Conservation (phyloP, 2,329 filamentous ascomycete species). For the Colletotrichum euphorbiae region DNA sequence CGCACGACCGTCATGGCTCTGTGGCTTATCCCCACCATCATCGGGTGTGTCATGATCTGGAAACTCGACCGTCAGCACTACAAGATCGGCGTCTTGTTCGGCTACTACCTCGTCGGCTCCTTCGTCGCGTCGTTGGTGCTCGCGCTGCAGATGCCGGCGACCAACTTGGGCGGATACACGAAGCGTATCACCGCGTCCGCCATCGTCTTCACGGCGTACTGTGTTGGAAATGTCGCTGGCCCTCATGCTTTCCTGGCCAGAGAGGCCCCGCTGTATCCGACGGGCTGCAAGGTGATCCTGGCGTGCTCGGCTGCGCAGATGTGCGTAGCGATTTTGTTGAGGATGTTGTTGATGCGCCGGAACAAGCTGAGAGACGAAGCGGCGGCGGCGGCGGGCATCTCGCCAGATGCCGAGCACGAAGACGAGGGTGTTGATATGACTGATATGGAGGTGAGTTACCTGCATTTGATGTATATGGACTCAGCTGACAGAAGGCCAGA, state of each 20-base stretch:
- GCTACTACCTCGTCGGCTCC: slow-evolving; percentile 62
- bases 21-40: slow-evolving; percentile 63
- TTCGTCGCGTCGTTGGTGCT: slow-evolving; percentile 65
- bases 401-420: slow-evolving; percentile 43
- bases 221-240: slow-evolving; percentile 59
- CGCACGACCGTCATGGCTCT: slow-evolving; percentile 64
- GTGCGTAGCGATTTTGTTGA: slow-evolving; percentile 49
- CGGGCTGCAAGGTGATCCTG: slow-evolving; percentile 63
- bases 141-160: slow-evolving; percentile 63
- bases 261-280: slow-evolving; percentile 61
- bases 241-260: slow-evolving; percentile 58
- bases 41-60: slow-evolving; percentile 63
- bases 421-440: slow-evolving; percentile 49
- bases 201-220: slow-evolving; percentile 59
- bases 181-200: slow-evolving; percentile 59
- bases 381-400: slow-evolving; percentile 36
- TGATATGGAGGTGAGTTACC: slow-evolving; percentile 50
- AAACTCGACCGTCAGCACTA: slow-evolving; percentile 54
- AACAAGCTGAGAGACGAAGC: slow-evolving; percentile 54
- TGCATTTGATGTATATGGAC: background rate
- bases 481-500: slow-evolving; percentile 38
- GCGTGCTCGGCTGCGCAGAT: slow-evolving; percentile 57
- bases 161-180: slow-evolving; percentile 61
- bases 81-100: slow-evolving; percentile 60
- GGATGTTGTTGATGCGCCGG: slow-evolving; percentile 50